phyloP scores from a whole-genome alignment of 805 yeast genomes.

The Metschnikowia baotianmanensis region DNA sequence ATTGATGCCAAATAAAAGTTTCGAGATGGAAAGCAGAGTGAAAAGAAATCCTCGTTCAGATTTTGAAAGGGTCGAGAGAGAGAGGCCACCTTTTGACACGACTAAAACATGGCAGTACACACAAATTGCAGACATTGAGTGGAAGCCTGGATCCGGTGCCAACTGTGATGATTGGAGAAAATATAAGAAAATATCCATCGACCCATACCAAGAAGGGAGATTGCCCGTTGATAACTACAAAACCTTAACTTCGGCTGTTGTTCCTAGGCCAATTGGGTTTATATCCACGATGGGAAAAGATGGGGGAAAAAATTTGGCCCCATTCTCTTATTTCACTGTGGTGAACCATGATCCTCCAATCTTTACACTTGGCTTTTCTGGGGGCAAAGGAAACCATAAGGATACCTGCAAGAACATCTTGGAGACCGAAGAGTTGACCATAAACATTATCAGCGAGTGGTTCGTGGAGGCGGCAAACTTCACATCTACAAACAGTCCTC shows the following conservation, averaged over 20 bases:
- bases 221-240: constrained; percentile 46
- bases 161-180: constrained; percentile 41
- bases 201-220: constrained; percentile 43
- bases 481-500: constrained; percentile 46
- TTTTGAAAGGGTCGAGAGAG: constrained; percentile 12
- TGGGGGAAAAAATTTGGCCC: constrained; percentile 53
- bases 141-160: constrained; percentile 52
- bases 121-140: constrained; percentile 27
- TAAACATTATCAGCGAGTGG: constrained; percentile 62
- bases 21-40: constrained; percentile 8
- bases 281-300: constrained; percentile 45
- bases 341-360: constrained; percentile 57
- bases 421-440: constrained; percentile 52
- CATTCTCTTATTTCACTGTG: constrained; percentile 55
- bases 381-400: constrained; percentile 37
- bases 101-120: constrained; percentile 20
- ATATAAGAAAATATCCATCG: constrained; percentile 45
- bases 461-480: constrained; percentile 62
- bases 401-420: constrained; percentile 50
- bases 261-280: constrained; percentile 63
- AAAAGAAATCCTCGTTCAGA: constrained; percentile 13
- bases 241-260: constrained; percentile 48
- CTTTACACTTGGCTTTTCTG: constrained; percentile 49
- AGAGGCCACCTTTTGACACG: constrained; percentile 10
- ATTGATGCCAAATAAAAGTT: constrained; percentile 1